Evolutionary conservation across 371 early-diverging fungal species (phyloP).

Genomic region (Rhizopus delemar): DNA sequence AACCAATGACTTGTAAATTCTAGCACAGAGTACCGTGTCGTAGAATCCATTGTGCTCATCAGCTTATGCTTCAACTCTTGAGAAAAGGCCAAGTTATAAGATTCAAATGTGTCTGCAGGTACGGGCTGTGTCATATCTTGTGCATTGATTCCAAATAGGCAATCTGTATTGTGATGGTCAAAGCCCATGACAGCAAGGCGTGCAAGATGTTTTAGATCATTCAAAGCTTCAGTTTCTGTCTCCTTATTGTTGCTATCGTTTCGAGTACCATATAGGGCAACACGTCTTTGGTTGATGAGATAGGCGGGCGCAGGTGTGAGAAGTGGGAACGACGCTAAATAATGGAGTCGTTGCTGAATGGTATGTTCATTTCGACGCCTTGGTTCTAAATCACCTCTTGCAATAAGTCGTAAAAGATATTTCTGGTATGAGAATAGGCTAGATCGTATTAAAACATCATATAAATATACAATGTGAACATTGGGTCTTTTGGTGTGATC

Average conservation of each 20-base stretch:
- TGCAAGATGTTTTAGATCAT: slow-evolving; percentile 33
- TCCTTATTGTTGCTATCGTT: slow-evolving; percentile 22
- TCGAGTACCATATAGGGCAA: slow-evolving; percentile 43
- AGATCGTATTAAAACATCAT: slow-evolving; percentile 59
- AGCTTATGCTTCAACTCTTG: slow-evolving; percentile 39
- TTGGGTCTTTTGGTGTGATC: slow-evolving; percentile 1
- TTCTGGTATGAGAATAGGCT: slow-evolving; percentile 65
- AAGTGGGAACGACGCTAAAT: slow-evolving; percentile 59
- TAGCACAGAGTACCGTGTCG: slow-evolving; percentile 54
- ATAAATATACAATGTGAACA: slow-evolving; percentile 40
- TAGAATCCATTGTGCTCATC: slow-evolving; percentile 32
- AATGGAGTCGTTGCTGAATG: slow-evolving; percentile 52
- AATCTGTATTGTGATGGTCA: slow-evolving; percentile 21
- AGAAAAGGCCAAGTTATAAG: slow-evolving; percentile 36
- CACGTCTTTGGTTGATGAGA: slow-evolving; percentile 61
- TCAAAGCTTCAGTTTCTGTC: slow-evolving; percentile 27
- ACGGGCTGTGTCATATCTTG: slow-evolving; percentile 54
- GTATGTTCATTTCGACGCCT: slow-evolving; percentile 40
- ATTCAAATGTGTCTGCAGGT: slow-evolving; percentile 40
- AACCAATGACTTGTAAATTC: slow-evolving; percentile 63
- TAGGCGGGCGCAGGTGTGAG: slow-evolving; percentile 39
- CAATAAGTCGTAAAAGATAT: slow-evolving; percentile 64
- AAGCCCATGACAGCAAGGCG: slow-evolving; percentile 29
- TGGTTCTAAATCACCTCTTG: slow-evolving; percentile 63
- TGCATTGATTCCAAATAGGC: slow-evolving; percentile 41